phyloP scores from a whole-genome alignment of 768 basidiomycete genomes.

The Mycena pura region DNA sequence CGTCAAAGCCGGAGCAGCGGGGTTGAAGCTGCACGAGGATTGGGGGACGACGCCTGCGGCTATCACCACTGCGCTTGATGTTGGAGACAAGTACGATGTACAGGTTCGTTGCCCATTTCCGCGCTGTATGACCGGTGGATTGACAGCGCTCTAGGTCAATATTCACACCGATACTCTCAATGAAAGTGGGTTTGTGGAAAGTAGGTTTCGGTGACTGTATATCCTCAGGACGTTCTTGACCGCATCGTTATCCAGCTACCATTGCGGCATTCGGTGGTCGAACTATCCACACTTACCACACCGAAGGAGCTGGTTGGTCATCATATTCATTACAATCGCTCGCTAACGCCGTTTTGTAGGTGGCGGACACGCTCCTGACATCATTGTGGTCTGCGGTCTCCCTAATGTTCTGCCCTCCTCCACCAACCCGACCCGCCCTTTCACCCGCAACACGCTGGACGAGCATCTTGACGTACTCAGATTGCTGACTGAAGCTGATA shows the following conservation, averaged over 20 bases:
- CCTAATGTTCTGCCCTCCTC: conserved; percentile 94
- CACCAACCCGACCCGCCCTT: conserved; percentile 96
- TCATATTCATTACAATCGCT: background rate
- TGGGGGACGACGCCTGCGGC: conserved; percentile 92
- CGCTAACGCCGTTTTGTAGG: conserved; percentile 46
- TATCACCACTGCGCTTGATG: conserved; percentile 77
- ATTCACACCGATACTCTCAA: conserved; percentile 98
- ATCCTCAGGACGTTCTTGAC: conserved; percentile 3
- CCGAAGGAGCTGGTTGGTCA: conserved; percentile 85
- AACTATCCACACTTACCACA: conserved; percentile 97
- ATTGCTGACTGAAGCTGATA: background rate
- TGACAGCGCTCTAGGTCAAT: conserved; percentile 60
- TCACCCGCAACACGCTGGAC: conserved; percentile 88
- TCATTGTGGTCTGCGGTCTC: conserved; percentile 93
- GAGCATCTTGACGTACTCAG: conserved; percentile 91
- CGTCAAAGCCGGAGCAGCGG: conserved; percentile 82
- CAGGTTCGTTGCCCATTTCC: conserved; percentile 60
- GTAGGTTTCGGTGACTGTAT: conserved; percentile 49
- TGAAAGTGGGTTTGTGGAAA: conserved; percentile 96
- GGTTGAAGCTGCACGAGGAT: conserved; percentile 96
- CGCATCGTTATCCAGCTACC: conserved; percentile 64
- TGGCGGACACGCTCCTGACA: conserved; percentile 97
- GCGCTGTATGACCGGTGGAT: background rate
- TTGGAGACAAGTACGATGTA: conserved; percentile 92
- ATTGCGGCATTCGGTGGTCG: conserved; percentile 88